Base-by-base conservation (phyloP, 129 eudicot species). In the Helianthus tuberosus region DNA sequence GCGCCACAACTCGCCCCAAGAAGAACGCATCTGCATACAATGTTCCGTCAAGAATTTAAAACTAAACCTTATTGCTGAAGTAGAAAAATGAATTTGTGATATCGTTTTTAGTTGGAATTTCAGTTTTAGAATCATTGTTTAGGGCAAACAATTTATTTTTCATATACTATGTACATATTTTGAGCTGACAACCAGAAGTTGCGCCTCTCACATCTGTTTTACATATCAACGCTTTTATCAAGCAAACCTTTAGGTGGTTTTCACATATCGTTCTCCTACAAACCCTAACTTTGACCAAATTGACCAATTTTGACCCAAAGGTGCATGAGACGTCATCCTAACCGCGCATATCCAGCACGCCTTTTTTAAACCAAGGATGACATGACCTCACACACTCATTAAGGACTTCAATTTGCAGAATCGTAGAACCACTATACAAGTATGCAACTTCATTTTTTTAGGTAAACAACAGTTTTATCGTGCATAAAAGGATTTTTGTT, bases 1-100 rank as follows among this genome's bases (percentile, higher is more conserved):
- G 88, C 91, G 36, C 97, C 97, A 71, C 89, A 91, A 66, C 94
- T 91, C 43, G 84, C 86, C 23, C 96, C 96, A 16, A 90, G 87
- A 49, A 87, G 89, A 46, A 90, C 94, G 39, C 94, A 90, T 76
- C 97, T 90, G 93, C 65, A 25, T 27, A 27, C 4, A 59, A 59
- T 59, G 16, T 55, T 64, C 17, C n/a, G 48, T 35, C 67, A 70
- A 32, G 51, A 49, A 53, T 54, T 16, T 13, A 53, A 52, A 70
- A 11, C 36, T 39, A 27, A 52, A 10, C 29, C 23, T 20, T 64
- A 50, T 17, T 36, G 64, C 51, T 43, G 32, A 47, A 32, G 63
- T 49, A 63, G 20, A 64, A 63, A 35, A 63, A 50, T 23, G 16
- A 74, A 63, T 29, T 6, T 51, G 48, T 32, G 23, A 64, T 10